Evolutionary conservation across 768 basidiomycete genomes (phyloP).

Genomic region (Tulasnella sp.): DNA sequence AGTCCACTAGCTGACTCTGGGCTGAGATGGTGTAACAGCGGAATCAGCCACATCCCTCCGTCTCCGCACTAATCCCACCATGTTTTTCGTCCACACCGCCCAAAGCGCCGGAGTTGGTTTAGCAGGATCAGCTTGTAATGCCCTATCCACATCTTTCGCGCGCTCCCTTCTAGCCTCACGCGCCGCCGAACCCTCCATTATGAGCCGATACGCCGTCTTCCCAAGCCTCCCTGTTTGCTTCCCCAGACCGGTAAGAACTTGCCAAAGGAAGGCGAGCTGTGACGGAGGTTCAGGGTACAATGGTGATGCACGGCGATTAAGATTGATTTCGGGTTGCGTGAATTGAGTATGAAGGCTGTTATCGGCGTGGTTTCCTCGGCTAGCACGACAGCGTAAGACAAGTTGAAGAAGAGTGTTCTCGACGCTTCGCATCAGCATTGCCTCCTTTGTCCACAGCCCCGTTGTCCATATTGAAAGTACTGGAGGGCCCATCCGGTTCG

Average conservation of each 20-base stretch:
- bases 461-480: constrained; percentile 21
- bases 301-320: not conserved
- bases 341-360: not conserved
- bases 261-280: not conserved
- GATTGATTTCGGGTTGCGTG: not conserved
- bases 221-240: too few species aligned
- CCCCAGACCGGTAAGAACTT: not conserved
- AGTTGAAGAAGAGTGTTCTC: constrained; percentile 4
- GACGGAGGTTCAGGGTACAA: not conserved
- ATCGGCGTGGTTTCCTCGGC: not conserved
- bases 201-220: not conserved
- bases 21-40: too few species aligned
- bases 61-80: too few species aligned
- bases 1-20: too few species aligned
- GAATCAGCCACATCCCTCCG: too few species aligned
- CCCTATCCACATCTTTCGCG: not conserved
- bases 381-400: not conserved
- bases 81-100: too few species aligned
- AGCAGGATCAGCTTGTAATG: not conserved
- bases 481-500: constrained; percentile 51
- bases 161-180: not conserved
- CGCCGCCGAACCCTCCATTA: not conserved
- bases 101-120: not conserved
- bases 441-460: constrained; percentile 22
- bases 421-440: constrained; percentile 15